Evolutionary conservation across 1,284 basidiomycete genomes (phyloP), one percentile per base, ranked within the genome.

Genomic region (Rhodofomes roseus): DNA sequence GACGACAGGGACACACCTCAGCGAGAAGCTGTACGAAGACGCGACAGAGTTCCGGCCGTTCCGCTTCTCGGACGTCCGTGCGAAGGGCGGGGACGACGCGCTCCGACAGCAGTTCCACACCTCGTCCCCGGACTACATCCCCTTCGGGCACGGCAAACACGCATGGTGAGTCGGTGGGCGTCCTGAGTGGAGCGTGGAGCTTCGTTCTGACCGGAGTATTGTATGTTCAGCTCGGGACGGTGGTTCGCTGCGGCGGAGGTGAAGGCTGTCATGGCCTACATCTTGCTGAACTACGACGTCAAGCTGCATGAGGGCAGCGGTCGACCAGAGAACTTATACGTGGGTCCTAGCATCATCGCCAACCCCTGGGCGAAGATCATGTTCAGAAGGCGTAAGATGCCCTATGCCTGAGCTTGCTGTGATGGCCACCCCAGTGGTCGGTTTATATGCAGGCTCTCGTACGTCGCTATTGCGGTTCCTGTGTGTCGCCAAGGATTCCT

Each of bases 61-160:
- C 37, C 55, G 61, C 16, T 53, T 55, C 39, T 51, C 54, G 52
- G 52, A 61, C 34, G 61, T 63, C 59, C 64, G 62, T 31, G 59
- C 58, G 25, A 48, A 29, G 34, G 67, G 70, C 2, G 66, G 66
- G 4, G 67, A 68, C 43, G 61, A 60, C 8, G 60, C 48, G 20
- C 29, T 29, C 14, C 27, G 20, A 14, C 67, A 67, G 59, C 63
- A 70, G 40, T 34, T 52, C 66, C 46, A 48, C 22, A 70, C 57
- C 53, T 65, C 18, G 66, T 70, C 36, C 62, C 62, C 43, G 1
- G 68, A 71, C 11, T 68, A 66, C 51, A 34, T 72, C 7, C 14
- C 65, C 12, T 73, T 70, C 37, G 71, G 72, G 12, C 63, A 70
- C 39, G 72, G 71, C 8, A 65, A 62, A 34, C 67, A 69, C 57